These are phyloP conservation scores for Xylariomycetidae sp. DNA, from an alignment of 2,329 filamentous ascomycete species.

Conservation along the genomic window DNA sequence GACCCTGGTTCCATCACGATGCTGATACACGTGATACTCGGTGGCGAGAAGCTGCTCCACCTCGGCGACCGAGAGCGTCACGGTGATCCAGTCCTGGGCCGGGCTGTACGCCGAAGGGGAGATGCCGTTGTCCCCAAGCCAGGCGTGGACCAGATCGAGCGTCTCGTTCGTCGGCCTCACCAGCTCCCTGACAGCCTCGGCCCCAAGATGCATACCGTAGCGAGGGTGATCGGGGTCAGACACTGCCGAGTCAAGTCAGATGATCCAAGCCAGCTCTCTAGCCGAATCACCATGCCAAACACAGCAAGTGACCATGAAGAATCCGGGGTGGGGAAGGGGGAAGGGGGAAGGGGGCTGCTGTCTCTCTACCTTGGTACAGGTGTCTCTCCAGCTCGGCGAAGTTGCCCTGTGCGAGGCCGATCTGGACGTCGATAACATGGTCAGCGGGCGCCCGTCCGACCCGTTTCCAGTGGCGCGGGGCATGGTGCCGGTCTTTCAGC, in stretches of 20 bases:
- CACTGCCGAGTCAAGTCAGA: conserved; percentile 27
- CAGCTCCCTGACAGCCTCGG: conserved; percentile 47
- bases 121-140: conserved; percentile 51
- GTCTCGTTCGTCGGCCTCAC: conserved; percentile 49
- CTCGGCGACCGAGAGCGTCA: conserved; percentile 45
- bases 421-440: conserved; percentile 49
- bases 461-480: conserved; percentile 46
- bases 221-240: conserved; percentile 48
- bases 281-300: not conserved
- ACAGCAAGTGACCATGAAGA: not conserved
- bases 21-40: conserved; percentile 47
- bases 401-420: conserved; percentile 53
- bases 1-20: conserved; percentile 46
- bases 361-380: conserved; percentile 36
- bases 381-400: conserved; percentile 52
- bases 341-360: too few relatives aligned
- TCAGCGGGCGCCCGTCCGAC: conserved; percentile 40
- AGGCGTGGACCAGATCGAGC: conserved; percentile 47
- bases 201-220: conserved; percentile 51
- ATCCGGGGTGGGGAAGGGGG: too few relatives aligned
- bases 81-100: conserved; percentile 53
- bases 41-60: conserved; percentile 51
- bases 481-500: conserved; percentile 52
- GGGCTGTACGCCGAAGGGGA: conserved; percentile 39
- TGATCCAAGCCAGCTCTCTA: not conserved